phyloP scores from a whole-genome alignment of 106 monocot species.

The Allium fistulosum region DNA sequence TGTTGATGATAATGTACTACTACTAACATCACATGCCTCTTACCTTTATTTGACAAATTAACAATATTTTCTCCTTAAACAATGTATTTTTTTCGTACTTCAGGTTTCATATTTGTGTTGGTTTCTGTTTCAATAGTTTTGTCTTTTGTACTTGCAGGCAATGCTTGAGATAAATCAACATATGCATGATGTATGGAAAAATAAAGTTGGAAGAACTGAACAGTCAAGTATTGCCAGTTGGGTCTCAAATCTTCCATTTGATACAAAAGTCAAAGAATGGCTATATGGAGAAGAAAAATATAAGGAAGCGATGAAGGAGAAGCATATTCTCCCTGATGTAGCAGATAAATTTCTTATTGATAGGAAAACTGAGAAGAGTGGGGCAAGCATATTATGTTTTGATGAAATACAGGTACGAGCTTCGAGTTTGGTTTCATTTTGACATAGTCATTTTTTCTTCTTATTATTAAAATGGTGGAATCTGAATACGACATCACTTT shows the following conservation, averaged over 20 bases:
- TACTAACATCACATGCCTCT: too few species aligned
- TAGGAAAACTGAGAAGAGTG: constrained; percentile 38
- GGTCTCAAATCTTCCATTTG: constrained; percentile 71
- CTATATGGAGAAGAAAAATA: constrained; percentile 93
- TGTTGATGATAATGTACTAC: too few species aligned
- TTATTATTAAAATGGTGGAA: too few species aligned
- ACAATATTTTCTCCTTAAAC: too few species aligned
- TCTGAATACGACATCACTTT: too few species aligned
- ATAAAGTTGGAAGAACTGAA: constrained; percentile 36
- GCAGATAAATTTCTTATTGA: constrained; percentile 93
- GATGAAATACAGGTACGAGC: constrained; percentile 89
- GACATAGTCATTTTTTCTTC: too few species aligned
- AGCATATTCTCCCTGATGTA: constrained; percentile 86
- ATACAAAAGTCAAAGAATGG: constrained; percentile 90
- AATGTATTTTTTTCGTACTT: background rate
- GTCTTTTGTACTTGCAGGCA: constrained; percentile 38
- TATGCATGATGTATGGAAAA: constrained; percentile 87
- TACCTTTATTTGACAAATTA: too few species aligned
- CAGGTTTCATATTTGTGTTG: background rate
- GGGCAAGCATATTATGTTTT: constrained; percentile 93
- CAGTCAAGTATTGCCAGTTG: constrained; percentile 49
- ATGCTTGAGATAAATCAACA: constrained; percentile 95
- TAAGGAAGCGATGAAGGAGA: constrained; percentile 48
- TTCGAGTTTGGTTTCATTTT: too few species aligned
- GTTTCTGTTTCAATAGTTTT: background rate